phyloP scores from a whole-genome alignment of 192 early-diverging fungal species.

The Helicostylum pulchrum region DNA sequence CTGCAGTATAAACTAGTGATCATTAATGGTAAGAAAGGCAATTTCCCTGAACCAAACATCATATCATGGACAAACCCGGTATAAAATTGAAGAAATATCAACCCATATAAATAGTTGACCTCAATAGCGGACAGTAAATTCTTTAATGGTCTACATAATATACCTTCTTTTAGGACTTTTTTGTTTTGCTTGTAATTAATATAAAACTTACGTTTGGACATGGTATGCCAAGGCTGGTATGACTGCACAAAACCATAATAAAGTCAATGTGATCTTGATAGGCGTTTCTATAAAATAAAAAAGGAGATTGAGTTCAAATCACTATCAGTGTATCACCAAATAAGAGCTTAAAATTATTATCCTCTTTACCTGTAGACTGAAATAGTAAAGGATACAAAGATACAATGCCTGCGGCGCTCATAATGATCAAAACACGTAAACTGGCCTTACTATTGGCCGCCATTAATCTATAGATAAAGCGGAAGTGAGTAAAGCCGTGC shows the following conservation, averaged over 20 bases:
- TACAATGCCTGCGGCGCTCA: slow-evolving; percentile 57
- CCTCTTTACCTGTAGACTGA: slow-evolving; percentile 50
- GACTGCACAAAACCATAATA: slow-evolving; percentile 31
- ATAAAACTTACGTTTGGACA: slow-evolving; percentile 25
- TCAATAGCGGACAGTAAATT: slow-evolving; percentile 37
- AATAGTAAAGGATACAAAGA: slow-evolving; percentile 76
- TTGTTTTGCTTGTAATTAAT: background rate
- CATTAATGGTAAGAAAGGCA: slow-evolving; percentile 83
- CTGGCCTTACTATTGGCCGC: slow-evolving; percentile 43
- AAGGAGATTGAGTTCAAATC: background rate
- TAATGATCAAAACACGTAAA: slow-evolving; percentile 58
- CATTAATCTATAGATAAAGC: slow-evolving; percentile 42
- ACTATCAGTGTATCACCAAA: background rate
- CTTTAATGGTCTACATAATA: slow-evolving; percentile 12
- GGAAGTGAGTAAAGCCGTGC: slow-evolving; percentile 2
- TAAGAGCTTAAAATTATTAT: background rate
- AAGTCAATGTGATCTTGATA: slow-evolving; percentile 27
- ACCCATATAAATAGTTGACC: slow-evolving; percentile 54
- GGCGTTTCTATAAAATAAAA: slow-evolving; percentile 30
- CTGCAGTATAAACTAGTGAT: slow-evolving; percentile 74
- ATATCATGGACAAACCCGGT: slow-evolving; percentile 52
- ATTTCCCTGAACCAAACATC: slow-evolving; percentile 44
- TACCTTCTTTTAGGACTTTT: slow-evolving; percentile 8
- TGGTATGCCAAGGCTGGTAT: slow-evolving; percentile 19
- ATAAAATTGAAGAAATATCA: slow-evolving; percentile 47